Evolutionary conservation across 2,329 filamentous ascomycete genomes (phyloP).

Genomic region (Acarospora socialis): DNA sequence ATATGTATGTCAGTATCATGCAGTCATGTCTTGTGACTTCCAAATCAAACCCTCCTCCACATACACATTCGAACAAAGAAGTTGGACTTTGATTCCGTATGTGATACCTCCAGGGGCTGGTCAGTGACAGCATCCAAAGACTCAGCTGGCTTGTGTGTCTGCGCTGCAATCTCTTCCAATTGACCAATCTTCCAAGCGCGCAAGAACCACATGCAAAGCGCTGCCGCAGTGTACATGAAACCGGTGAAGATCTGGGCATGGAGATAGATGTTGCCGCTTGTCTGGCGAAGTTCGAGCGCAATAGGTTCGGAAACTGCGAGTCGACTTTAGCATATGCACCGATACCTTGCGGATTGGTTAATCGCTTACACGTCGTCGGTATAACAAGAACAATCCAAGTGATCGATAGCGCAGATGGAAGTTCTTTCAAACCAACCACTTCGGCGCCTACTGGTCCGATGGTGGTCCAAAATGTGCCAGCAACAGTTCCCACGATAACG

Average conservation of each 20-base stretch:
- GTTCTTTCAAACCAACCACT: conserved; percentile 53
- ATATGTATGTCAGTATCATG: too few species aligned
- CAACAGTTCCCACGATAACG: conserved; percentile 50
- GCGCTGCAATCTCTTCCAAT: conserved; percentile 24
- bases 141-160: conserved; percentile 4
- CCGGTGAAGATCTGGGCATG: conserved; percentile 47
- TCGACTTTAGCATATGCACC: too few species aligned
- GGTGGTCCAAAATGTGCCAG: conserved; percentile 54
- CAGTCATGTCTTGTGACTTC: too few species aligned
- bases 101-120: conserved; percentile 1
- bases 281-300: conserved; percentile 37
- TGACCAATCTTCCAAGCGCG: conserved; percentile 47
- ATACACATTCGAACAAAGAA: conserved; percentile 6
- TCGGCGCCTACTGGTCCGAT: conserved; percentile 58
- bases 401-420: conserved; percentile 56
- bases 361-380: conserved; percentile 47
- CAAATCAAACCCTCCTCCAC: conserved; percentile 14
- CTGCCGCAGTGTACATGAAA: conserved; percentile 46
- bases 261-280: conserved; percentile 37
- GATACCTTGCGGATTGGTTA: conserved; percentile 46
- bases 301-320: conserved; percentile 35
- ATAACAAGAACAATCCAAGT: conserved; percentile 58
- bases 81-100: background rate
- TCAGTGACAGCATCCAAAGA: conserved; percentile 2
- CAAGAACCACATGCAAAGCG: conserved; percentile 39